Evolutionary conservation across 1,139 yeast genomes (phyloP).

Genomic region (Magnusiomyces tetraspermus): DNA sequence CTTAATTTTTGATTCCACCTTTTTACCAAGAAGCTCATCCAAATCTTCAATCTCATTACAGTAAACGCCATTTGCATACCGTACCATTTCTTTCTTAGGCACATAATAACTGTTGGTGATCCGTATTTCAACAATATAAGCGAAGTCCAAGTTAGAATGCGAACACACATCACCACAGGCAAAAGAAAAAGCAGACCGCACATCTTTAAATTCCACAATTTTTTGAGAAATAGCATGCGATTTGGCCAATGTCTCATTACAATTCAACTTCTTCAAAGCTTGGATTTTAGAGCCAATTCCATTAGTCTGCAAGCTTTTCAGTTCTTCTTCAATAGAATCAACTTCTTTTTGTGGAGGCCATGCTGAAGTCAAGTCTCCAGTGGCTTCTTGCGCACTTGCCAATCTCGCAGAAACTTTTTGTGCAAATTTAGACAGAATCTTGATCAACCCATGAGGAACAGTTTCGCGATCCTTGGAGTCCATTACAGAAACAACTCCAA

Average conservation of each 20-base stretch:
- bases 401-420: neutral
- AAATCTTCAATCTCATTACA: constrained; percentile 33
- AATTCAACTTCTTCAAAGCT: constrained; percentile 18
- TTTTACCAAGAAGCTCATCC: constrained; percentile 17
- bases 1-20: constrained; percentile 34
- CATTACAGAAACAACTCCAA: constrained; percentile 56
- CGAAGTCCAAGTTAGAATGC: constrained; percentile 39
- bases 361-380: neutral
- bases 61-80: constrained; percentile 33
- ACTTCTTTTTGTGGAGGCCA: neutral
- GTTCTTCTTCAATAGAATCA: neutral
- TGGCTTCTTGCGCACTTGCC: neutral
- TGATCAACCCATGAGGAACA: constrained; percentile 34
- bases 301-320: neutral
- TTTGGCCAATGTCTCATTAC: constrained; percentile 21
- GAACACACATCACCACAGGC: constrained; percentile 37
- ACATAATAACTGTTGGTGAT: constrained; percentile 22
- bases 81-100: neutral
- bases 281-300: constrained; percentile 3
- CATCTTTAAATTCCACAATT: constrained; percentile 36
- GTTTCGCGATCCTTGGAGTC: constrained; percentile 40
- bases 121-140: constrained; percentile 49
- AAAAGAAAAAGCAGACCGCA: constrained; percentile 23
- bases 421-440: constrained; percentile 35
- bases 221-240: constrained; percentile 35